Evolutionary conservation across 2,329 filamentous ascomycete genomes (phyloP), one percentile per base, ranked within the genome.

Genomic region (Neofusicoccum kwambonambiense): DNA sequence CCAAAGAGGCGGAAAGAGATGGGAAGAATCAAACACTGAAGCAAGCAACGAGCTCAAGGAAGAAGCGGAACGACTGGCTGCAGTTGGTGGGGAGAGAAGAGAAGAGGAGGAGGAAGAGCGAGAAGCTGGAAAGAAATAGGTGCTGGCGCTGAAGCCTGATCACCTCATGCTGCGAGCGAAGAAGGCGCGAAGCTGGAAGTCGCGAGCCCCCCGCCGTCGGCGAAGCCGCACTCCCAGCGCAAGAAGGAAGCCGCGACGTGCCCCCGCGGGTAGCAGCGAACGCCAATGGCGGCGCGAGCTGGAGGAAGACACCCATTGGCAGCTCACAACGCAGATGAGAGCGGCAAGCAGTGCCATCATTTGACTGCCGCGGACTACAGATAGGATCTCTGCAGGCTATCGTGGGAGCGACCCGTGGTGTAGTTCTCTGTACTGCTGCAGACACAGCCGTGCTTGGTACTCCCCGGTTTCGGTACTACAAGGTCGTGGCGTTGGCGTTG

Each of bases 1-100:
- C 31, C 35, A 41, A n/a, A 51, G 37, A 42, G 47, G 35, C 34
- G 49, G 42, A 39, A 50, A 39, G 62, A 50, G 51, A 51, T 37
- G 47, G 37, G 6, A 35, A 34, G 15, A 44, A 15, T 31, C 12
- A 35, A 52, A 35, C 35, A 27, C 27, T 35, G 34, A 51, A 8
- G 41, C 22, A 41, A 65, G 41, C 31, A 64, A 41, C 27, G 31
- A 31, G n/a, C 6, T 31, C 15, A 45, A 60, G 27, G 15, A 42
- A 64, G 27, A 58, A 19, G 35, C 47, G 22, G 44, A 67, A 52
- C 39, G 66, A 67, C 12, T 41, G 64, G 44, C 39, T 31, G 52
- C 19, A 64, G 66, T 61, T 60, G 60, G 66, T 35, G 44, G 51
- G 57, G 45, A 64, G 12, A 44, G 37, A 17, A 44, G 42, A 31